Evolutionary conservation across 768 basidiomycete species (phyloP), one percentile per base, ranked within the genome.

Genomic region (Rhodotorula taiwanensis): DNA sequence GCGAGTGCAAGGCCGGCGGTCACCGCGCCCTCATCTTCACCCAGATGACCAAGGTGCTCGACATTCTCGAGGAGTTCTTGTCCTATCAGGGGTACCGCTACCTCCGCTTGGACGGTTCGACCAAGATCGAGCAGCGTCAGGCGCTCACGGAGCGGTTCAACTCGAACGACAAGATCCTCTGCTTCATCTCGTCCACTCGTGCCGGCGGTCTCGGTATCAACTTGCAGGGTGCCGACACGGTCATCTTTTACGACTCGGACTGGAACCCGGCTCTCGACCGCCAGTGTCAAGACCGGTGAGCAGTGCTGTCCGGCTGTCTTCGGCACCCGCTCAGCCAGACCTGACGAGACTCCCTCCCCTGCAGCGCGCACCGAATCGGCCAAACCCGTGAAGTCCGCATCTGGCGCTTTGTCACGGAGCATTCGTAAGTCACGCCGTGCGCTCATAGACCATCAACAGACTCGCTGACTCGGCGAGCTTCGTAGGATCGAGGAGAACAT

Each of bases 11-110:
- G 73, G 83, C 84, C 0, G 89, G 84, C 10, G 90, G 91, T 0
- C 92, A 95, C 74, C 86, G 93, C 11, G 81, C 88, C 30, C 80
- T 98, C 51, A 93, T 98, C 66, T 98, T 98, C 76, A 97, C 93
- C 1, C 93, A 98, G 72, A 97, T 97, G 93, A 94, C 93, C 34
- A 81, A 82, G 63, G 86, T 98, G 36, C 80, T 98, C 62, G 93
- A 98, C 74, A 89, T 98, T 63, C 81, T 98, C 55, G 93, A 97
- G 74, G 85, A 86, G 23, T 98, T 91, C 76, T 81, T 97, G 61
- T 93, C 87, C 71, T 85, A 90, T 60, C 90, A 92, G 72, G 93
- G 93, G 0, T 88, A 93, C 74, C 82, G 93, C 16, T 98, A 98
- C 75, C 82, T 94, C 25, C 82, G 93, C n/a, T 78, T 98, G 39